phyloP scores from a whole-genome alignment of 2,329 filamentous ascomycete species.

The Neofusicoccum ribis region DNA sequence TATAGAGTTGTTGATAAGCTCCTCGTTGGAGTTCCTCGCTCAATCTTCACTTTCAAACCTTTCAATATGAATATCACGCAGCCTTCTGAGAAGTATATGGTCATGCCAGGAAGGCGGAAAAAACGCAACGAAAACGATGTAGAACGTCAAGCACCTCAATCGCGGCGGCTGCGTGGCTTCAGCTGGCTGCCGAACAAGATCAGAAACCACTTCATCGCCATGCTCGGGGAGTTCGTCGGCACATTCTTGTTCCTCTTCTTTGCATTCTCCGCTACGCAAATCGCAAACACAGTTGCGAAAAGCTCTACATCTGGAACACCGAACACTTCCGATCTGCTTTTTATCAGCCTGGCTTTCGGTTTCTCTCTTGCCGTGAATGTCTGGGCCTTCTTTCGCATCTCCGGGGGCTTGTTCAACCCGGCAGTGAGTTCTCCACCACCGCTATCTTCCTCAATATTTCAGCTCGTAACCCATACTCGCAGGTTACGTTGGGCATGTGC shows the following conservation, averaged over 20 bases:
- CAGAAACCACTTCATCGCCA: conserved; percentile 47
- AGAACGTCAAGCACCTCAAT: conserved; percentile 28
- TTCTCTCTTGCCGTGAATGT: conserved; percentile 44
- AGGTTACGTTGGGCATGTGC: conserved; percentile 40
- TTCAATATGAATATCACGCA: conserved; percentile 41
- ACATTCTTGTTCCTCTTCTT: conserved; percentile 45
- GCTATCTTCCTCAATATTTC: conserved; percentile 31
- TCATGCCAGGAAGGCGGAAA: conserved; percentile 29
- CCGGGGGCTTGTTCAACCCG: conserved; percentile 42
- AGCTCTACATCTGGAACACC: conserved; percentile 31
- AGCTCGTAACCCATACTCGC: conserved; percentile 32
- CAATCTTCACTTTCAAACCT: neutral
- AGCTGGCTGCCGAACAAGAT: conserved; percentile 46
- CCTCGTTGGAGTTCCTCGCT: neutral
- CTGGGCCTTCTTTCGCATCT: conserved; percentile 43
- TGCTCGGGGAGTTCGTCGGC: conserved; percentile 45
- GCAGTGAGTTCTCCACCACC: conserved; percentile 35
- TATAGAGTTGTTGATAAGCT: neutral
- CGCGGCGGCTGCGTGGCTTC: conserved; percentile 41
- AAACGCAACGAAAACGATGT: conserved; percentile 22
- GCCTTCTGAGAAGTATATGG: conserved; percentile 36
- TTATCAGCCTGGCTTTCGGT: conserved; percentile 38
- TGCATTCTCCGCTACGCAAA: conserved; percentile 41
- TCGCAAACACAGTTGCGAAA: conserved; percentile 41
- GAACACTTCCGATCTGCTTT: conserved; percentile 40